Base-by-base conservation (phyloP, 768 basidiomycete genomes). In the Psilocybe azurescens region DNA sequence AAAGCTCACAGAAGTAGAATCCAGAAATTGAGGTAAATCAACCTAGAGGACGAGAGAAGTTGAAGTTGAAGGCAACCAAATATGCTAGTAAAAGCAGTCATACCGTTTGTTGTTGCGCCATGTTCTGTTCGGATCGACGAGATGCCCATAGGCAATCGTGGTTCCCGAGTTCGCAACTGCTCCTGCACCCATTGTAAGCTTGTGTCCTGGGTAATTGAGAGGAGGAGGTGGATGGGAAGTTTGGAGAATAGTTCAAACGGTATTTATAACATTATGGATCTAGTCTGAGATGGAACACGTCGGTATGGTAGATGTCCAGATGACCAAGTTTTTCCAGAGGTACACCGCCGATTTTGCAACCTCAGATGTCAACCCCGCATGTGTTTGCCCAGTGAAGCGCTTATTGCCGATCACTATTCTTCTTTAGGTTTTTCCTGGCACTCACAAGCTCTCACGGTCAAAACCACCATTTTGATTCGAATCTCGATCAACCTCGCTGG, bases 51-150 rank as follows among this genome's bases (percentile, higher is more conserved):
- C 38, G 32, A 5, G 32, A 28, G 30, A 29, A 53, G 54, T 14
- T 30, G 32, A 63, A 56, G 53, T 56, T 50, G 13, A 29, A 36
- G 18, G n/a, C 33, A 16, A 20, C 28, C 7, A 16, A 38, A 10
- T 0, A 48, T 52, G 14, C 9, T n/a, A 59, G 28, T 20, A 44
- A 46, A n/a, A 5, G 16, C 39, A 59, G 13, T 62, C 79, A n/a
- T 67, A 87, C 88, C 90, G 80, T 73, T 73, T 83, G 80, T 92
- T 91, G 77, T 88, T 91, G 75, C 89, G 89, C 90, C 90, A 92
- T 70, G 79, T 90, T 71, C 86, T 79, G 60, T 72, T 83, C 11
- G 88, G 88, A 74, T 91, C 85, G 60, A 90, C 64, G 59, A 90
- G 79, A 65, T 86, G 86, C 7, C 72, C 74, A 66, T 83, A 85